A percentile compares a stretch with the other conserved stretches of the same genome.
Evolutionary conservation across 2,329 filamentous ascomycete genomes (phyloP).

Genomic region (Phyllosticta citriasiana): DNA sequence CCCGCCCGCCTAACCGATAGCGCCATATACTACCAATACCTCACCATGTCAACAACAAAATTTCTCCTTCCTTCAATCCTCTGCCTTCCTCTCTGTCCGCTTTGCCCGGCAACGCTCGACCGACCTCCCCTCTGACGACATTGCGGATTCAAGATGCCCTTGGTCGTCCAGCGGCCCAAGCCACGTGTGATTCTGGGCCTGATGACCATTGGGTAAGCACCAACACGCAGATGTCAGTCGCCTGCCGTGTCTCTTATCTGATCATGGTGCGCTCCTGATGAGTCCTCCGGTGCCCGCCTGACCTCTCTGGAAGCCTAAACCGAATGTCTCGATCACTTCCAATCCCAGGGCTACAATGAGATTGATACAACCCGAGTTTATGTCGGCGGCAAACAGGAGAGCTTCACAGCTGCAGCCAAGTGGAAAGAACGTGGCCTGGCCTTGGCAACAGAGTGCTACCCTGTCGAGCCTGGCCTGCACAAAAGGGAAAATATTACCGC

Average conservation of each 20-base stretch:
- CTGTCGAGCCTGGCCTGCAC: constrained; percentile 45
- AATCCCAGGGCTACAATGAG: constrained; percentile 71
- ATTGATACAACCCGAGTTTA: constrained; percentile 76
- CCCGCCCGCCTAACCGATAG: background rate
- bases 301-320: constrained; percentile 62
- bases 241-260: background rate
- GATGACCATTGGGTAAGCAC: constrained; percentile 63
- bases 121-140: background rate
- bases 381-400: constrained; percentile 63
- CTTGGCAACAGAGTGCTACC: constrained; percentile 72
- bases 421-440: constrained; percentile 73
- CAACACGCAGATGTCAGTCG: background rate
- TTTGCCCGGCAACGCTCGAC: background rate
- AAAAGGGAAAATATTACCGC: constrained; percentile 43
- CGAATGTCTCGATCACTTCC: constrained; percentile 62
- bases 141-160: constrained; percentile 25
- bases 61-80: background rate
- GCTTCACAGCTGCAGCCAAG: constrained; percentile 60
- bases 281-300: constrained; percentile 56
- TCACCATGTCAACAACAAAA: background rate
- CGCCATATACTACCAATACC: background rate
- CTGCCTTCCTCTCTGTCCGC: background rate
- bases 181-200: constrained; percentile 70
- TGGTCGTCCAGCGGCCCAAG: constrained; percentile 38
- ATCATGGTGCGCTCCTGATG: constrained; percentile 38